Evolutionary conservation across 208 protist genomes (phyloP), one percentile per base, ranked within the genome.

Genomic region (Trypanosoma conorhini): DNA sequence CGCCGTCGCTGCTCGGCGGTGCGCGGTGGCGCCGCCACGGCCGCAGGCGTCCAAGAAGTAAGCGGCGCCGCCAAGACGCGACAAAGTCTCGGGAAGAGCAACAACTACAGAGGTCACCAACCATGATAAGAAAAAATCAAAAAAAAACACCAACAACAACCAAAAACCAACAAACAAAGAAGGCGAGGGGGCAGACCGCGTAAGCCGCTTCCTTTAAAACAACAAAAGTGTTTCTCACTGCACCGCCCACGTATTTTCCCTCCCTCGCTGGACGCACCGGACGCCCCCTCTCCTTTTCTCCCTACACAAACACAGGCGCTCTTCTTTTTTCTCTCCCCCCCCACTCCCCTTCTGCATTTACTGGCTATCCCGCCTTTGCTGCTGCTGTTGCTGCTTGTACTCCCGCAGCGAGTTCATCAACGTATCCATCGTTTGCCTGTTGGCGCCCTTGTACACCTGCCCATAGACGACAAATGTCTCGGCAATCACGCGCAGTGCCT

Each of bases 321-420:
- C 33, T 50, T 21, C 21, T 21, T 31, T 33, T 38, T 33, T 50
- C 19, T 26, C 46, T 51, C 5, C 46, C 3, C 9, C 21, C 15
- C 21, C 13, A 21, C n/a, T n/a, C 21, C 50, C 26, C 9, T 54
- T 21, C 50, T 24, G 24, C 7, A 21, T 31, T 51, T 9, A 52
- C 30, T 51, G 24, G 33, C n/a, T 19, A 52, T 68, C 30, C 51
- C 84, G 62, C 62, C 79, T 81, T 69, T 78, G 76, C 28, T 82
- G 74, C 64, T 91, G 75, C 24, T 72, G 75, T 64, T 87, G 68
- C 66, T 88, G 84, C 56, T 93, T 84, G 67, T 93, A 93, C 15
- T 87, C 83, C 3, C 85, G 68, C 67, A 96, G 70, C 9, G 86
- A 94, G 62, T 83, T 74, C 87, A 92, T 93, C 3, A 96, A 77